Evolutionary conservation across 306 rosid genomes (phyloP).

Genomic region (Coriaria nepalensis): DNA sequence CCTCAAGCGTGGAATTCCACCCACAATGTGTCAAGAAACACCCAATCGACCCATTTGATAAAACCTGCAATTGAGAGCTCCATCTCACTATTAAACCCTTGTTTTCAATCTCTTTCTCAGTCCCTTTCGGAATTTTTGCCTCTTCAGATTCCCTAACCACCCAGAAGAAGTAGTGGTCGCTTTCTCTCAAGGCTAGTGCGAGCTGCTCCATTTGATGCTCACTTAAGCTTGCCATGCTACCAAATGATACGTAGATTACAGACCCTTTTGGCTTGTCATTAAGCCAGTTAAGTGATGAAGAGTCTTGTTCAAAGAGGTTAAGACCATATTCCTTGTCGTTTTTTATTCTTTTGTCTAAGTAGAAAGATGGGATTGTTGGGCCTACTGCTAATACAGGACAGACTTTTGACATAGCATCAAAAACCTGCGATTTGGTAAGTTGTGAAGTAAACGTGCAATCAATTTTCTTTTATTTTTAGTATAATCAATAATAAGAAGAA

Average conservation of each 20-base stretch:
- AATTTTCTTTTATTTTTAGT: too few relatives aligned
- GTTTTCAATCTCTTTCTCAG: conserved; percentile 8
- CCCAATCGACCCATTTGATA: conserved; percentile 22
- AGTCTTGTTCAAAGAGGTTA: conserved; percentile 21
- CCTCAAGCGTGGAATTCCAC: conserved; percentile 42
- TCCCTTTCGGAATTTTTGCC: conserved; percentile 15
- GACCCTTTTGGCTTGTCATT: conserved; percentile 26
- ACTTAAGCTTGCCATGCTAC: conserved; percentile 33
- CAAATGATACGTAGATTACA: conserved; percentile 40
- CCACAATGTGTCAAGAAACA: conserved; percentile 36
- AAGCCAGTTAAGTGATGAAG: conserved; percentile 25
- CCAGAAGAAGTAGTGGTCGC: conserved; percentile 38
- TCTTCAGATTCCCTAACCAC: conserved; percentile 26
- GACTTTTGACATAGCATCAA: conserved; percentile 39
- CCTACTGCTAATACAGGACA: conserved; percentile 40
- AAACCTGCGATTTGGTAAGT: conserved; percentile 29
- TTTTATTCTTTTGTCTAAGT: conserved; percentile 30
- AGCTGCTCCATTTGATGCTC: conserved; percentile 39
- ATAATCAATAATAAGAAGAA: not conserved
- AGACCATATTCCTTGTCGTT: conserved; percentile 34
- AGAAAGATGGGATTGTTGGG: conserved; percentile 38
- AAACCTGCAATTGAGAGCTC: conserved; percentile 36
- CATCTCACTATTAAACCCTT: conserved; percentile 37
- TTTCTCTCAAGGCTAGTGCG: conserved; percentile 22
- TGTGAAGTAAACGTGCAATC: too few relatives aligned